Evolutionary conservation across 495 filamentous ascomycete species (phyloP), one percentile per base, ranked within the genome.

Genomic region (Penicillium tannophilum): DNA sequence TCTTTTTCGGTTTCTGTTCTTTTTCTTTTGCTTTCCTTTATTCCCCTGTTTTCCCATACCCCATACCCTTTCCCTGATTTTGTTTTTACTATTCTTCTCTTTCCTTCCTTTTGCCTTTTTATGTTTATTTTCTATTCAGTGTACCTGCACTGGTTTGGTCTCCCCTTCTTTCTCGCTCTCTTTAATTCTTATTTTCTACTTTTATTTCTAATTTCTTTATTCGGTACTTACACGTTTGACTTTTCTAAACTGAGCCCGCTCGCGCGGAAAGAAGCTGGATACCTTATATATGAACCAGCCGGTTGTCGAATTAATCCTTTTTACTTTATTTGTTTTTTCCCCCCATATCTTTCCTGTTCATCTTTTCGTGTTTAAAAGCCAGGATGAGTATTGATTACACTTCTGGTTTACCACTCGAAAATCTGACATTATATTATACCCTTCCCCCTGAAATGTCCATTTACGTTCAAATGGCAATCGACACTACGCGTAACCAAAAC

Each of bases 201-300:
- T 28, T 57, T 52, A 39, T 65, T 52, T 51, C 45, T 63, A 46
- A 46, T 48, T 44, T 39, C 44, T 54, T n/a, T 55, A 30, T 63
- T 52, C 47, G 16, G 39, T 41, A 41, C 12, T 55, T 57, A 36
- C 20, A 16, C 9, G 9, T 23, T 45, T 45, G 28, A 36, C 14
- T 26, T 58, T 44, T 55, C 31, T 69, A 67, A 60, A 70, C 55
- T 58, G 55, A 52, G 47, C 49, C 39, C 59, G 66, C 78, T 79
- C 60, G 60, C 67, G 59, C 75, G 72, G 50, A 70, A 77, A 70
- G 63, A 67, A 61, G 58, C 64, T 26, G 68, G 47, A 58, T 52
- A 63, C 58, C 60, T 26, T 52, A 62, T 62, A 60, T 19, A 61
- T 47, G 59, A 59, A 42, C 53, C 51, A 61, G 58, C 46, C 20